Conservation (phyloP, 164 flowering plant species). For the Magnolia kwangsiensis region DNA sequence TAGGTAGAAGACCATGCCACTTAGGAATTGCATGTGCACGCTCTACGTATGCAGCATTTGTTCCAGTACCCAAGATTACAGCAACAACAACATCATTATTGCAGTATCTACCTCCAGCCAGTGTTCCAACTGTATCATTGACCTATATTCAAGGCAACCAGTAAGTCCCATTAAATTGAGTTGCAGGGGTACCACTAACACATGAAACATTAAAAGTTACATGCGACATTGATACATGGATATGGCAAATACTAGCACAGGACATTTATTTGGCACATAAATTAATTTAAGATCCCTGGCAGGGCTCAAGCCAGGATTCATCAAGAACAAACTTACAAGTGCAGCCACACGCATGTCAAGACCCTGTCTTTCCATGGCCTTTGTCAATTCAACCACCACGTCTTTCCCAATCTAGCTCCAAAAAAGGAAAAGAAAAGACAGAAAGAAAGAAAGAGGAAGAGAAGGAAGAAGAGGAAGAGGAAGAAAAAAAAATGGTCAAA, state of each 20-base stretch:
- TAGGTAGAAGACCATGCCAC: slow-evolving; percentile 91
- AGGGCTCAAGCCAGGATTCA: not conserved
- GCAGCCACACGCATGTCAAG: slow-evolving; percentile 79
- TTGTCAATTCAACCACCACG: slow-evolving; percentile 62
- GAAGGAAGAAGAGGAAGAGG: not conserved
- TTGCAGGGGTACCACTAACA: not conserved
- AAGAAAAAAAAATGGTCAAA: not conserved
- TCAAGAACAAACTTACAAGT: slow-evolving; percentile 42
- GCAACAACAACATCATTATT: slow-evolving; percentile 72
- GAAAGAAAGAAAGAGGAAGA: not conserved
- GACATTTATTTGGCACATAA: not conserved
- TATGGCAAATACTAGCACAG: not conserved
- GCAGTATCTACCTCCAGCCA: slow-evolving; percentile 83
- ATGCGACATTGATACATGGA: no score
- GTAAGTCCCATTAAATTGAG: not conserved
- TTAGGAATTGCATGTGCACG: slow-evolving; percentile 94
- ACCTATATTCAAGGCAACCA: slow-evolving; percentile 41
- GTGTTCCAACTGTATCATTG: slow-evolving; percentile 93
- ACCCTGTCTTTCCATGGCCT: slow-evolving; percentile 61
- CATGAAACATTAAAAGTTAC: not conserved
- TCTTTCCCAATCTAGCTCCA: slow-evolving; percentile 61
- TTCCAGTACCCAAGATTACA: slow-evolving; percentile 94
- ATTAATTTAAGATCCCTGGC: not conserved
- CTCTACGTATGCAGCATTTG: slow-evolving; percentile 98
- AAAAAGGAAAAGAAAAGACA: not conserved